These are phyloP conservation scores for Termitomyces sp. DNA, from an alignment of 768 basidiomycete species.

Conservation along the genomic window DNA sequence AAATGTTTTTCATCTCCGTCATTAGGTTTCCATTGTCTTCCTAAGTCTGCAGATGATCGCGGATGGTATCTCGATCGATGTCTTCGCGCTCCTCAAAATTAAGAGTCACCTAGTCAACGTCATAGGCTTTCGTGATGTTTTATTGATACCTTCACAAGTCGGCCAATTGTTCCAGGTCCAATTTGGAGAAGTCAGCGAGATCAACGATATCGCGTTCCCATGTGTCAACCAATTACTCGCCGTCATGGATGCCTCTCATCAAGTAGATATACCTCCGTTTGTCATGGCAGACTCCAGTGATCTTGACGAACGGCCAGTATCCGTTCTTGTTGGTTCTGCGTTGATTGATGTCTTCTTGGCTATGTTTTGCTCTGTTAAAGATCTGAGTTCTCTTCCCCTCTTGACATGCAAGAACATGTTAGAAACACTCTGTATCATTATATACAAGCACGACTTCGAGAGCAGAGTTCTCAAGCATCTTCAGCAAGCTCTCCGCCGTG, in stretches of 20 bases:
- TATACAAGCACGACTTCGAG: conserved; percentile 75
- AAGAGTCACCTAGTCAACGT: conserved; percentile 50
- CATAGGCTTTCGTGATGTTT: conserved; percentile 54
- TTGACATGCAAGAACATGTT: conserved; percentile 57
- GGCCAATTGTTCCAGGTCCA: conserved; percentile 52
- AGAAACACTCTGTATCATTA: conserved; percentile 59
- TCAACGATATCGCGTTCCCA: conserved; percentile 43
- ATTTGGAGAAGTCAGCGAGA: conserved; percentile 43
- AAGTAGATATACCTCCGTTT: conserved; percentile 43
- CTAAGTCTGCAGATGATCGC: conserved; percentile 66
- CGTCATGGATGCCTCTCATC: conserved; percentile 57
- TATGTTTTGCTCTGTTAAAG: conserved; percentile 43
- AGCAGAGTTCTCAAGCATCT: conserved; percentile 49
- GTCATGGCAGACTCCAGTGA: conserved; percentile 34
- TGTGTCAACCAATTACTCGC: conserved; percentile 57
- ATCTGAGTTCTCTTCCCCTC: conserved; percentile 48
- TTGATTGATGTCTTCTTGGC: conserved; percentile 61
- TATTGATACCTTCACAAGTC: conserved; percentile 39
- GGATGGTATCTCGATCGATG: conserved; percentile 54
- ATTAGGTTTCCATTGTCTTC: conserved; percentile 51
- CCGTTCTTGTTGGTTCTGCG: conserved; percentile 55
- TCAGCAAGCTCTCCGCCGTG: conserved; percentile 47
- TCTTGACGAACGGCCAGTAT: conserved; percentile 38
- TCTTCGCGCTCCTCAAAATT: conserved; percentile 52
- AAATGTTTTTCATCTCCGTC: background rate